Conservation (phyloP, 106 monocot genomes). For the Narthecium ossifragum region DNA sequence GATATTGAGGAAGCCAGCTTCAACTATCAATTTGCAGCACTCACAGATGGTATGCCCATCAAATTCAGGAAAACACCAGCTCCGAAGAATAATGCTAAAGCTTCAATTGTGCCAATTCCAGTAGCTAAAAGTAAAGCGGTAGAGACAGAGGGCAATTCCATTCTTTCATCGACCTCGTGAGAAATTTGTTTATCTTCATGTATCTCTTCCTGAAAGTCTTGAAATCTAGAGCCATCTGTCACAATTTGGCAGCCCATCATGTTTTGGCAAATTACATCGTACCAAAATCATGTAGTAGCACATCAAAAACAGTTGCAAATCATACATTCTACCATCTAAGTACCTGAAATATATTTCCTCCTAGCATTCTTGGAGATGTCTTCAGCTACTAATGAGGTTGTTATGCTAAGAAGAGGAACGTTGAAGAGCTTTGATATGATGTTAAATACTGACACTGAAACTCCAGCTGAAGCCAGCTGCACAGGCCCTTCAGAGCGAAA, state of each 20-base stretch:
- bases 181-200: slow-evolving; percentile 9
- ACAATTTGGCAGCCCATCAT: neutral
- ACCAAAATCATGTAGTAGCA: neutral
- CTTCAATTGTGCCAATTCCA: slow-evolving; percentile 76
- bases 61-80: slow-evolving; percentile 66
- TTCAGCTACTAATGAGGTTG: slow-evolving; percentile 99
- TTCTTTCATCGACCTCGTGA: slow-evolving; percentile 24
- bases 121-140: slow-evolving; percentile 79
- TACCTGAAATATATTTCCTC: slow-evolving; percentile 28
- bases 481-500: slow-evolving; percentile 70
- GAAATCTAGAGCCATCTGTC: slow-evolving; percentile 6
- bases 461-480: slow-evolving; percentile 91
- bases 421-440: slow-evolving; percentile 97
- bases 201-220: slow-evolving; percentile 7
- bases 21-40: slow-evolving; percentile 5
- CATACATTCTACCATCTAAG: neutral
- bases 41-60: slow-evolving; percentile 79
- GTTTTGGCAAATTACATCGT: neutral
- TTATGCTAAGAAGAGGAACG: slow-evolving; percentile 83
- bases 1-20: no score
- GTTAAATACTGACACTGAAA: slow-evolving; percentile 87
- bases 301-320: neutral
- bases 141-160: slow-evolving; percentile 78
- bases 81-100: slow-evolving; percentile 73
- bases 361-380: slow-evolving; percentile 69